Conservation (phyloP, 495 filamentous ascomycete genomes). For the Podospora sp. region DNA sequence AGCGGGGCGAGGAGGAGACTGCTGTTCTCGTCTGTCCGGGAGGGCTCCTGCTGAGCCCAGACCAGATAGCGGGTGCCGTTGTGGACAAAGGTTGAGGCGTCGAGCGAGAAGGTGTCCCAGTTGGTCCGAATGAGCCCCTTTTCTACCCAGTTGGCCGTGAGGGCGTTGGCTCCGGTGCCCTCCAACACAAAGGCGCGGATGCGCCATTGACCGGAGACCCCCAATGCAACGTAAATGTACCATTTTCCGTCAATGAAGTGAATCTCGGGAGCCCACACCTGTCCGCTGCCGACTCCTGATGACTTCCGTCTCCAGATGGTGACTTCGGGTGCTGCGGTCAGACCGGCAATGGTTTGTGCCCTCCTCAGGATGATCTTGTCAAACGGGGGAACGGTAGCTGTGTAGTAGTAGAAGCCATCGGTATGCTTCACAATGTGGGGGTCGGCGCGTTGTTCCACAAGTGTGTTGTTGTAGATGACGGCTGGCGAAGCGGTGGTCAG, state of each 20-base stretch:
- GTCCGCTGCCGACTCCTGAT: constrained; percentile 48
- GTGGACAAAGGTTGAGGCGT: constrained; percentile 30
- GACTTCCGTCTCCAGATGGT: constrained; percentile 43
- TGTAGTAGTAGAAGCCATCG: constrained; percentile 57
- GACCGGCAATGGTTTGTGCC: constrained; percentile 51
- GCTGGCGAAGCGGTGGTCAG: constrained; percentile 21
- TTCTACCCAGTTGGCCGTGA: constrained; percentile 30
- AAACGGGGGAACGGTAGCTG: constrained; percentile 46
- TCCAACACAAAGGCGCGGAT: constrained; percentile 37
- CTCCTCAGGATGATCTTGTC: constrained; percentile 53
- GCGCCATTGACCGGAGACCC: constrained; percentile 31
- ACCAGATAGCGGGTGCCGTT: constrained; percentile 35
- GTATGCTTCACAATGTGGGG: constrained; percentile 46
- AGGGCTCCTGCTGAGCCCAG: constrained; percentile 36
- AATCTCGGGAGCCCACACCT: constrained; percentile 61
- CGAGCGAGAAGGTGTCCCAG: constrained; percentile 36
- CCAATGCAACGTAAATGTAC: constrained; percentile 50
- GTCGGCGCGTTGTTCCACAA: constrained; percentile 32
- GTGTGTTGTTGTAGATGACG: constrained; percentile 30
- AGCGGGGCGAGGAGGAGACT: constrained; percentile 27
- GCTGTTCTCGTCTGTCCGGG: constrained; percentile 28
- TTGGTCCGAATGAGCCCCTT: constrained; percentile 34
- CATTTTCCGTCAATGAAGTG: constrained; percentile 52
- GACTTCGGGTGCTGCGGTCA: constrained; percentile 45
- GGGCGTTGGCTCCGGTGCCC: constrained; percentile 28